Evolutionary conservation across 2,329 filamentous ascomycete species (phyloP), one percentile per base, ranked within the genome.

Genomic region (Colletotrichum salicis): DNA sequence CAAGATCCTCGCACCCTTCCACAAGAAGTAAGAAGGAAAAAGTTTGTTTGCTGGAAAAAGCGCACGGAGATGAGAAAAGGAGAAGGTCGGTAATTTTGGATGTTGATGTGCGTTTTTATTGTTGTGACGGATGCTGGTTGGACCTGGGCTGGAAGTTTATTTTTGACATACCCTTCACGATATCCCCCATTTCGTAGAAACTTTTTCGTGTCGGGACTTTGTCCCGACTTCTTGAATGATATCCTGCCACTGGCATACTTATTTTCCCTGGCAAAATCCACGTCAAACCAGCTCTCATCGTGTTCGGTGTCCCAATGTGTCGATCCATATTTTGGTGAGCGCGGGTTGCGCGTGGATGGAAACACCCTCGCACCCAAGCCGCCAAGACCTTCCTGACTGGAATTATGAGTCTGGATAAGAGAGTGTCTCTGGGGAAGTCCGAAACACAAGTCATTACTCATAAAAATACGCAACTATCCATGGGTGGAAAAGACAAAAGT

Each of bases 1-100:
- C 74, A 90, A 88, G 85, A 78, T 90, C 55, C 82, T 89, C 67
- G 83, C 84, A 22, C 77, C 79, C 1, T 84, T 87, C 74, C 64
- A 71, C 54, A 87, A 87, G 81, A 88, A 88, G 73, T 84, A 75
- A 51, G 22, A 22, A 12, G 24, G 13, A 27, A 41, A 41, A 19
- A 6, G 15, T 19, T 15, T 41, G 0, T 13, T 19, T 19, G 19
- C n/a, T 19, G 60, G 19, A 15, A 37, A 37, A 29, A 22, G 29
- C 29, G 11, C 1, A 27, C 27, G 10, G 19, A 22, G 10, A 5
- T 31, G 2, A 19, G 19, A 22, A 29, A 31, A 2, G 29, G 54
- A 54, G 3, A 52, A 33, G 6, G n/a, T 54, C 13, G 37, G 41
- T 48, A 48, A 27, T 5, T 48, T 15, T 22, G 7, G 61, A 27